Evolutionary conservation across 2,329 filamentous ascomycete species (phyloP).

Genomic region (Cladosporium cucumerinum): DNA sequence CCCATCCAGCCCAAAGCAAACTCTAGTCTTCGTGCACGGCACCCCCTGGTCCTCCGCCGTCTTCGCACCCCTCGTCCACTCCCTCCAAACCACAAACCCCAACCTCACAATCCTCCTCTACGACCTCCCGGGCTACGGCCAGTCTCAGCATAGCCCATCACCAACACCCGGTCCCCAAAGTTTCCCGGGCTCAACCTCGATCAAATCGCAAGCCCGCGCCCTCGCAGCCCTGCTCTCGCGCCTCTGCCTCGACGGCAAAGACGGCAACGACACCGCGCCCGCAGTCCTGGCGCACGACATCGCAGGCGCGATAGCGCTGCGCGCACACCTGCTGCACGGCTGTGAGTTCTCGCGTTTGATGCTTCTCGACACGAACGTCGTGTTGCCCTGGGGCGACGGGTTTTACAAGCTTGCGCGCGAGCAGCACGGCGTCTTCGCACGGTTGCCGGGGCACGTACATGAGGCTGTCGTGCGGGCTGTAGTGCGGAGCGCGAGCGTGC

Average conservation of each 20-base stretch:
- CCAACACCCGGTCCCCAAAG: not conserved
- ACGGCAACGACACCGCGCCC: conserved; percentile 19
- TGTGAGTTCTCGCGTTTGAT: conserved; percentile 22
- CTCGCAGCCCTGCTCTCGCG: conserved; percentile 39
- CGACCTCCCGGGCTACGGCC: conserved; percentile 47
- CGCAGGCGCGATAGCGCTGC: conserved; percentile 42
- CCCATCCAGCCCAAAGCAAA: no score
- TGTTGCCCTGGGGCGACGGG: conserved; percentile 43
- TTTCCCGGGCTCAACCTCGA: conserved; percentile 34
- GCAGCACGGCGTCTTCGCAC: conserved; percentile 26
- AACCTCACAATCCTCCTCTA: conserved; percentile 41
- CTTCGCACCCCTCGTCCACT: conserved; percentile 38
- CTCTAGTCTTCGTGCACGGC: conserved; percentile 47
- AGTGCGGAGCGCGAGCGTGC: conserved; percentile 38
- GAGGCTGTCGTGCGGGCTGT: conserved; percentile 40
- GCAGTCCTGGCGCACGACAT: conserved; percentile 48
- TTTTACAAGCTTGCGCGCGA: conserved; percentile 43
- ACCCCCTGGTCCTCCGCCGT: conserved; percentile 48
- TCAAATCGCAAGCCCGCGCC: conserved; percentile 39
- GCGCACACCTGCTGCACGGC: conserved; percentile 37
- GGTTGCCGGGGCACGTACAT: conserved; percentile 36
- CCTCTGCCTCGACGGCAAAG: conserved; percentile 27
- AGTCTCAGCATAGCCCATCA: conserved; percentile 28
- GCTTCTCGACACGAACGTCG: conserved; percentile 44
- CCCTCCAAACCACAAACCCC: conserved; percentile 25